Percentiles rank a stretch among this genome's conserved stretches.
Conservation (phyloP, 345 rosid genomes). For the Anacardium occidentale region DNA sequence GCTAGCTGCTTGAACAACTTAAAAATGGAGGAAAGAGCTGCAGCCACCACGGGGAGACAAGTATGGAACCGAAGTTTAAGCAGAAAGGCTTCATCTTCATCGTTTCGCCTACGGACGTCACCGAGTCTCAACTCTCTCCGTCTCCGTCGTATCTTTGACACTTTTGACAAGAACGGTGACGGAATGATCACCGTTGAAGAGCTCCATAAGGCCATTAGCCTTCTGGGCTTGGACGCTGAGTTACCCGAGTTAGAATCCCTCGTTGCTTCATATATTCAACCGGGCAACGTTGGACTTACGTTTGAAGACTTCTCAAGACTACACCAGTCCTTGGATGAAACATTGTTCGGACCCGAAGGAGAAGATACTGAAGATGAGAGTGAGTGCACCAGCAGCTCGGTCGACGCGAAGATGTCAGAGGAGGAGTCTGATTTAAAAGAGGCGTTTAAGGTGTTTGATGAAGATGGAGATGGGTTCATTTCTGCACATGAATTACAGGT, state of each 20-base stretch:
- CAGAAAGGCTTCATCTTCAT: slow-evolving; percentile 28
- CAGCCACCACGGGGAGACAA: neutral
- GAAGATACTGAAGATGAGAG: neutral
- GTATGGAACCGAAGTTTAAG: slow-evolving; percentile 22
- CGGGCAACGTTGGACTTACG: slow-evolving; percentile 52
- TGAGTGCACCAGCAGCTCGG: neutral
- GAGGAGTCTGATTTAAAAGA: slow-evolving; percentile 78
- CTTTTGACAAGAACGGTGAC: slow-evolving; percentile 82
- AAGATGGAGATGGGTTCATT: slow-evolving; percentile 84
- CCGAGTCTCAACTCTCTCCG: slow-evolving; percentile 71
- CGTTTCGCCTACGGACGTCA: slow-evolving; percentile 49
- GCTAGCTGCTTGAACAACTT: neutral
- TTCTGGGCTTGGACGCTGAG: slow-evolving; percentile 66
- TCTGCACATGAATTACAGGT: slow-evolving; percentile 74
- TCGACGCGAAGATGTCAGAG: slow-evolving; percentile 14
- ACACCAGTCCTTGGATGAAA: slow-evolving; percentile 57
- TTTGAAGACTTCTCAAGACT: slow-evolving; percentile 65
- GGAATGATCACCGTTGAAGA: slow-evolving; percentile 62
- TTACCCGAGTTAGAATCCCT: slow-evolving; percentile 57
- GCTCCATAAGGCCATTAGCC: slow-evolving; percentile 57
- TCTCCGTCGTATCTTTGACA: slow-evolving; percentile 70
- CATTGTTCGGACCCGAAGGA: slow-evolving; percentile 35
- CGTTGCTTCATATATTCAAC: slow-evolving; percentile 46
- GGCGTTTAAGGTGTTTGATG: slow-evolving; percentile 95
- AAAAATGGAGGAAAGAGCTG: slow-evolving; percentile 19